Evolutionary conservation across 2,329 filamentous ascomycete species (phyloP), one percentile per base, ranked within the genome.

Genomic region (Fusarium staphyleae): DNA sequence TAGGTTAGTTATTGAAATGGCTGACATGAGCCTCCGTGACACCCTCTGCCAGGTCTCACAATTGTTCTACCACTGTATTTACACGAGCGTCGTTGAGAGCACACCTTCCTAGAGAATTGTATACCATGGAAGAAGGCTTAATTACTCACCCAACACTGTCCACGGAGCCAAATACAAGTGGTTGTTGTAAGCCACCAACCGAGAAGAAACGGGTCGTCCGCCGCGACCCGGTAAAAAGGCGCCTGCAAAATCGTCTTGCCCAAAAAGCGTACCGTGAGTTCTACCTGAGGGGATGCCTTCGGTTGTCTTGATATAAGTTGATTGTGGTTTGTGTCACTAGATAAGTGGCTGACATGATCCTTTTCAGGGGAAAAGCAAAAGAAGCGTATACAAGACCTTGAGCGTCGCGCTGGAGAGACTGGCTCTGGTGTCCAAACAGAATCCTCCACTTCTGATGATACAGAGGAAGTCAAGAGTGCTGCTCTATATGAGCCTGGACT

Each of bases 241-340:
- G 66, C 2, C 24, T 62, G 42, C 68, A 70, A 43, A 70, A 70
- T 22, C 68, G 66, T 13, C 46, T 60, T 40, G 66, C 68, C 4
- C 68, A 93, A 74, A 86, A 92, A 63, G 73, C 77, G 5, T 74
- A 70, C 48, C 74, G 78, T 79, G 57, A 70, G 76, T 73, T 13
- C 3, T 5, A 13, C 13, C 10, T 29, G 19, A 14, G 12, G 15
- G 14, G 5, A 12, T 22, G 9, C 4, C 11, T 12, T 3, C 5
- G 15, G 9, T 10, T 11, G 14, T 15, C 19, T 40, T 50, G 48
- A 29, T 62, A 42, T 33, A 48, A 18, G 30, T 30, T 24, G 36
- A 24, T 18, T 22, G 13, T n/a, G 28, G 12, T 10, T 13, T 24
- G 35, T n/a, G 29, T 14, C 24, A 18, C 8, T 15, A 14, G 35